Percentiles rank a stretch among this genome's conserved stretches.
Conservation (phyloP, 2,329 filamentous ascomycete genomes). For the Colletotrichum chlorophyti region DNA sequence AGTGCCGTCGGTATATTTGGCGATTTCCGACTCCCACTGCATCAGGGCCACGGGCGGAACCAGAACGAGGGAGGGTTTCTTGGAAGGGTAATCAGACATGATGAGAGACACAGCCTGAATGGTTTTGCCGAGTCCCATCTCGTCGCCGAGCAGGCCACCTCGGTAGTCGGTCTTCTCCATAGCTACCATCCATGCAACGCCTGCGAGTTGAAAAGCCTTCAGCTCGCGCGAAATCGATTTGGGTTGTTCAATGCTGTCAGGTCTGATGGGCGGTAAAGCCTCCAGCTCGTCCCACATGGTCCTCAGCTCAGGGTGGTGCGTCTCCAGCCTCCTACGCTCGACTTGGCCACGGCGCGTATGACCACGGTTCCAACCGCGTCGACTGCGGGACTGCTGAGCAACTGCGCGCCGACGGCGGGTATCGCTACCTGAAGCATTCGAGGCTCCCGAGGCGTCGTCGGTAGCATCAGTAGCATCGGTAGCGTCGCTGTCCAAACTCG, state of each 20-base stretch:
- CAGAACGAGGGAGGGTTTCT: slow-evolving; percentile 79
- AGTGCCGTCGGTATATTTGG: slow-evolving; percentile 82
- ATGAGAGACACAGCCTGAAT: slow-evolving; percentile 97
- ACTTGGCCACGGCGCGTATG: slow-evolving; percentile 36
- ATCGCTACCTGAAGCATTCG: slow-evolving; percentile 1
- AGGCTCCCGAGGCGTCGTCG: neutral
- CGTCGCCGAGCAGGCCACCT: slow-evolving; percentile 90
- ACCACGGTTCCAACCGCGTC: slow-evolving; percentile 42
- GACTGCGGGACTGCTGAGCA: slow-evolving; percentile 32
- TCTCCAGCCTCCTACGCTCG: slow-evolving; percentile 73
- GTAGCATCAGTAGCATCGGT: neutral
- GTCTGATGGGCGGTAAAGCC: slow-evolving; percentile 70
- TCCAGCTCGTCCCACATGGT: slow-evolving; percentile 87
- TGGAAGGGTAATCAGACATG: slow-evolving; percentile 94
- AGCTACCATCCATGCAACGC: slow-evolving; percentile 90
- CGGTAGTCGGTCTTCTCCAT: slow-evolving; percentile 89
- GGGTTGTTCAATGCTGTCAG: slow-evolving; percentile 72
- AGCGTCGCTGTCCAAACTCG: neutral
- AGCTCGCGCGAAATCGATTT: slow-evolving; percentile 79
- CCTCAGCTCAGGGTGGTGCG: slow-evolving; percentile 76
- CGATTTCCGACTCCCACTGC: slow-evolving; percentile 90
- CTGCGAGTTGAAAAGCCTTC: slow-evolving; percentile 93
- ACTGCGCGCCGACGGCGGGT: neutral
- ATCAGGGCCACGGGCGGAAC: slow-evolving; percentile 93
- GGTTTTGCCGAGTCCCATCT: slow-evolving; percentile 99